phyloP scores from a whole-genome alignment of 176 grass and related monocot species.

The Triticum aestivum region IWGSC_CS_RefSeq_v2.1 NC_057800.1:659057137-659057636 shows the following conservation, averaged over 20 bases:
- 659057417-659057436: conserved; percentile 39
- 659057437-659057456: conserved; percentile 43
- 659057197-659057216: conserved; percentile 36
- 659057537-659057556: neutral
- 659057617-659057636: too few species aligned
- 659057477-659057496: conserved; percentile 63
- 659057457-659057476: conserved; percentile 66
- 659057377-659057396: conserved; percentile 45
- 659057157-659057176: conserved; percentile 8
- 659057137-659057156: conserved; percentile 62
- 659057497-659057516: neutral
- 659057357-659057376: conserved; percentile 54
- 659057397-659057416: conserved; percentile 41
- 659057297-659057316: conserved; percentile 1
- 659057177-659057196: conserved; percentile 13
- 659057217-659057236: conserved; percentile 22
- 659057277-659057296: neutral
- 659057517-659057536: neutral
- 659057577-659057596: neutral
- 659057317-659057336: conserved; percentile 58
- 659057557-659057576: neutral
- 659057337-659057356: conserved; percentile 65
- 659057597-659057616: neutral
- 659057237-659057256: conserved; percentile 23
- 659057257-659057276: conserved; percentile 5